Evolutionary conservation across 352 stramenopile genomes (phyloP).

Genomic region (Globisporangium paddicum): DNA sequence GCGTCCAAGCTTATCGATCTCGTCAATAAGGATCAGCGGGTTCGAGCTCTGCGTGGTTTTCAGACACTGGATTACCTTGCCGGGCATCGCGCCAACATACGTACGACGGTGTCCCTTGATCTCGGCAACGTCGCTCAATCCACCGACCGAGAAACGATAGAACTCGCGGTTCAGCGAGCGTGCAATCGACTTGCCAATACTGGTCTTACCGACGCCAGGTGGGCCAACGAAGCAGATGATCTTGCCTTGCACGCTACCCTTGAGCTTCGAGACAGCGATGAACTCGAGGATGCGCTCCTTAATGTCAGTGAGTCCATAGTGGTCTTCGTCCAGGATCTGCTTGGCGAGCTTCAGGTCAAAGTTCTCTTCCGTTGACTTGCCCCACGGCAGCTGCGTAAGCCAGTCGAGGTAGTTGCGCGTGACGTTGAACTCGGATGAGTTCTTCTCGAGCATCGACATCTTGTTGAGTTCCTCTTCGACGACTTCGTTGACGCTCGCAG

Average conservation of each 20-base stretch:
- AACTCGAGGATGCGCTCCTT: constrained; percentile 99
- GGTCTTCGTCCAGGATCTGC: constrained; percentile 94
- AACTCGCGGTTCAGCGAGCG: constrained; percentile 96
- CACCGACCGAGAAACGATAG: constrained; percentile 97
- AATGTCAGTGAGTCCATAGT: constrained; percentile 98
- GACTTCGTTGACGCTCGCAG: constrained; percentile 84
- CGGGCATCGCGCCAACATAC: constrained; percentile 98
- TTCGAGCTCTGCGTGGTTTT: constrained; percentile 97
- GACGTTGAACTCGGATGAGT: constrained; percentile 98
- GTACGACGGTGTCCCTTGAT: constrained; percentile 99
- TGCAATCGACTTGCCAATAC: constrained; percentile 97
- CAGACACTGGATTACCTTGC: constrained; percentile 99
- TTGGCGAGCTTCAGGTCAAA: constrained; percentile 95
- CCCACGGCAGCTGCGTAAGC: constrained; percentile 97
- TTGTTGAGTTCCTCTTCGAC: constrained; percentile 98
- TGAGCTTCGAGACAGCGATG: constrained; percentile 98
- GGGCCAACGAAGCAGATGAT: constrained; percentile 97
- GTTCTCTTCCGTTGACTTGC: constrained; percentile 93
- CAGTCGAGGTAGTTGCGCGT: constrained; percentile 99
- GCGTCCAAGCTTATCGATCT: constrained; percentile 89
- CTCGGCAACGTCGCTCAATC: constrained; percentile 95
- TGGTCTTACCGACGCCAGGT: constrained; percentile 92
- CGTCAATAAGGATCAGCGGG: constrained; percentile 98
- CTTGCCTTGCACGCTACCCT: constrained; percentile 95
- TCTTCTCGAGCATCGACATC: constrained; percentile 96